phyloP scores from a whole-genome alignment of 805 yeast species.

The Saccharomycopsis fibuligera region DNA sequence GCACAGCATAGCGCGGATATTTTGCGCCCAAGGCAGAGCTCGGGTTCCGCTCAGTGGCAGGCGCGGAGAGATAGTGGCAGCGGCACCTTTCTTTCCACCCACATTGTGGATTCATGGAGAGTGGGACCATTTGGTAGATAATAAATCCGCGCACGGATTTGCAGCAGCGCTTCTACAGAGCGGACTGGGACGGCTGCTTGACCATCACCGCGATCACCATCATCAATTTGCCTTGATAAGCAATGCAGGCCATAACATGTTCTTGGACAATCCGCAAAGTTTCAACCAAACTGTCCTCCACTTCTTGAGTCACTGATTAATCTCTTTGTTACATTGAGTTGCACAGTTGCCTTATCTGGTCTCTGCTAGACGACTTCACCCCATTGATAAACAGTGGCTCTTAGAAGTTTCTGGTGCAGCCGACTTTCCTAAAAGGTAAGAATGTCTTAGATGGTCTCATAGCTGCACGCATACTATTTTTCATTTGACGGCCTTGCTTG shows the following conservation, averaged over 20 bases:
- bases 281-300: conserved; percentile 45
- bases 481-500: too few species aligned
- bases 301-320: conserved; percentile 29
- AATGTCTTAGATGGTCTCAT: too few species aligned
- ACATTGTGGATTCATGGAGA: conserved; percentile 50
- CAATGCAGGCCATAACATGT: conserved; percentile 71
- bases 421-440: too few species aligned
- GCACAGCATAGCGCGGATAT: conserved; percentile 12
- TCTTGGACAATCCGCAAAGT: conserved; percentile 53
- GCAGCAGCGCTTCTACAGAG: conserved; percentile 37
- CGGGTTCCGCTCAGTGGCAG: conserved; percentile 62
- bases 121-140: conserved; percentile 77
- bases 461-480: too few species aligned
- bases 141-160: too few species aligned
- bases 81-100: conserved; percentile 28
- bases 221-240: conserved; percentile 31
- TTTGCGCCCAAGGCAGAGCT: conserved; percentile 50
- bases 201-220: too few species aligned
- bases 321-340: too few species aligned
- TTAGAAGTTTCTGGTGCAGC: too few species aligned
- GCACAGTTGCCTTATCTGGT: too few species aligned
- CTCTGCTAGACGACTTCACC: too few species aligned
- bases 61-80: conserved; percentile 56
- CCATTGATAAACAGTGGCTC: too few species aligned
- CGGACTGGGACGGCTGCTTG: too few species aligned